A percentile compares a stretch with the other conserved stretches of the same genome.
Evolutionary conservation across 2,329 filamentous ascomycete species (phyloP).

Genomic region (Aspergillus pseudoviridinutans): DNA sequence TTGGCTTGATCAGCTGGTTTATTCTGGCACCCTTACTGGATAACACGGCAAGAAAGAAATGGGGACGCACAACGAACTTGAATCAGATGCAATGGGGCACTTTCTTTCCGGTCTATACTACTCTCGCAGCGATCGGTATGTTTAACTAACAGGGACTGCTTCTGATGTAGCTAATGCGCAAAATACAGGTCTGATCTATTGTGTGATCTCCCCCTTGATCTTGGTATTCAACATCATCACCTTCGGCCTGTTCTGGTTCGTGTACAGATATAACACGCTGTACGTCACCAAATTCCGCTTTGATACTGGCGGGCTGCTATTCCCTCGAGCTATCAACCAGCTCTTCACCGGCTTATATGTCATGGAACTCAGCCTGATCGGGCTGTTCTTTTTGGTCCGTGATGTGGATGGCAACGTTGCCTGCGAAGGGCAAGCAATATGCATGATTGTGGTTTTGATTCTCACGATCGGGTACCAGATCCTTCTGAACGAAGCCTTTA

Average conservation of each 20-base stretch:
- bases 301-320: conserved; percentile 89
- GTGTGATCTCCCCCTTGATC: conserved; percentile 83
- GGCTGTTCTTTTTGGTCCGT: conserved; percentile 76
- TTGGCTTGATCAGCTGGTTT: conserved; percentile 76
- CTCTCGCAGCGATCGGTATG: conserved; percentile 83
- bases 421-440: conserved; percentile 72
- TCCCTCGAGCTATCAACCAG: conserved; percentile 89
- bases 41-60: conserved; percentile 77
- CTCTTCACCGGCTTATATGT: conserved; percentile 93
- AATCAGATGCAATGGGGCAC: conserved; percentile 81
- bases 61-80: conserved; percentile 75
- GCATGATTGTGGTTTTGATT: conserved; percentile 72
- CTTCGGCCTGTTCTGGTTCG: conserved; percentile 86
- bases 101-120: conserved; percentile 95
- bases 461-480: conserved; percentile 75
- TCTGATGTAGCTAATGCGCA: conserved; percentile 4
- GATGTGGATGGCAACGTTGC: conserved; percentile 52
- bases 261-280: conserved; percentile 93
- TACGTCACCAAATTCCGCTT: conserved; percentile 87
- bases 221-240: conserved; percentile 90
- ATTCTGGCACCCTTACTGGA: conserved; percentile 76
- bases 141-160: conserved; percentile 1
- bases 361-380: conserved; percentile 87
- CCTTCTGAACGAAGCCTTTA: conserved; percentile 77
- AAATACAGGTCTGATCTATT: conserved; percentile 67